Evolutionary conservation across 2,329 filamentous ascomycete species (phyloP), one percentile per base, ranked within the genome.

Genomic region (Pezicula rhizophila): DNA sequence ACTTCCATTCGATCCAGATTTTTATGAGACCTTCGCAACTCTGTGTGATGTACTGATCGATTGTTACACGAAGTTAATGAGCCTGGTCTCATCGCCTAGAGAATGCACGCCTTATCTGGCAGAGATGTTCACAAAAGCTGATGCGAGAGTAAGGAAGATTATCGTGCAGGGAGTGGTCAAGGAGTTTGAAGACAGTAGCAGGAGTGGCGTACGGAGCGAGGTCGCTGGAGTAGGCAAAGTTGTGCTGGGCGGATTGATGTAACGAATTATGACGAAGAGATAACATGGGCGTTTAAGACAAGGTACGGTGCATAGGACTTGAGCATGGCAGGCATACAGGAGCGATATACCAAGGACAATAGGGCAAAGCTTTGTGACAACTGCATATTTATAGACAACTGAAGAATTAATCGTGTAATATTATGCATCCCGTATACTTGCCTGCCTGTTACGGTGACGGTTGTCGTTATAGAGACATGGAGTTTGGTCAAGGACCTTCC

Each of bases 21-120:
- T 96, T 62, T 93, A 92, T 67, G 90, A 95, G 70, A 96, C 91
- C 0, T 97, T 97, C 70, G 86, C 90, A 12, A 96, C 93, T 11
- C 76, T 99, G 6, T 97, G 93, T 70, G 93, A 99, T 64, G 89
- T 95, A 3, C 72, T 99, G 52, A 95, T 96, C 60, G 93, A 97
- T 66, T 89, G 84, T 62, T 99, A 99, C 69, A 82, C 83, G 33
- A 81, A 84, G 47, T 80, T 99, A 25, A 73, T 95, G 60, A 76
- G 75, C 39, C 73, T 99, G 51, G 74, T 97, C 18, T 77, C 83
- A n/a, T 81, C 82, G 2, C 85, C 91, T 1, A 79, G 85, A 23
- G 78, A 87, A 44, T 93, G 88, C 62, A 80, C 76, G 4, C 77
- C 81, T 1, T 68, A 74, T 0, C 76, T 97, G 1, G 87, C 84